Base-by-base conservation (phyloP, 2,329 filamentous ascomycete genomes). In the Penicillium sclerotiorum region DNA sequence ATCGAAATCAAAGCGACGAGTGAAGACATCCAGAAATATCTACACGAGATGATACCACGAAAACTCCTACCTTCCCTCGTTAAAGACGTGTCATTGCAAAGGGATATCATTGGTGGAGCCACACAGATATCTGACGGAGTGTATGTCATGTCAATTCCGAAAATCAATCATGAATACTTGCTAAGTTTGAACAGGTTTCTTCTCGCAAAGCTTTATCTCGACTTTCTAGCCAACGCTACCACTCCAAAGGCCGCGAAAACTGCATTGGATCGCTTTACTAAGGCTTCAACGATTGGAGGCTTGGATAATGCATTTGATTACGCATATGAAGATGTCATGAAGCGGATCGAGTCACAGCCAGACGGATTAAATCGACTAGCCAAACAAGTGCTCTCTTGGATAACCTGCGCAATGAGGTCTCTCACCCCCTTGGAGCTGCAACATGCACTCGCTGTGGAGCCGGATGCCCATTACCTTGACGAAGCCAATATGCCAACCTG, bases 401-500 rank as follows among this genome's bases (percentile, higher is more conserved):
- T 35, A 7, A n/a, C 32, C 5, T 35, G 33, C 47, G 35, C 56
- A 6, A 35, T 43, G 28, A 40, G 47, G 15, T 35, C 27, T 4
- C 43, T 58, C 1, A 55, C 48, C 9, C 11, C 44, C 8, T 18
- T 20, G 18, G 48, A 59, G 23, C 43, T 59, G 8, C 50, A 57
- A 28, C 50, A 58, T 46, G 45, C 40, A 27, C 50, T 53, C 18
- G 40, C 65, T 8, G 50, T 70, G 8, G 56, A 56, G 18, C 47
- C 50, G 3, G 57, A 51, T 8, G 46, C 57, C 23, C 42, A 11
- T 17, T 52, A 59, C 40, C 35, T 71, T 23, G 57, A 71, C 41
- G 20, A 45, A 37, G 61, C 64, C n/a, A 61, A 65, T 47, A 39
- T 69, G 7, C 30, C 50, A 18, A 38, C 47, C 11, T 23, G 50